Base-by-base conservation (phyloP, 2,329 filamentous ascomycete genomes). In the Fusarium beomiforme region DNA sequence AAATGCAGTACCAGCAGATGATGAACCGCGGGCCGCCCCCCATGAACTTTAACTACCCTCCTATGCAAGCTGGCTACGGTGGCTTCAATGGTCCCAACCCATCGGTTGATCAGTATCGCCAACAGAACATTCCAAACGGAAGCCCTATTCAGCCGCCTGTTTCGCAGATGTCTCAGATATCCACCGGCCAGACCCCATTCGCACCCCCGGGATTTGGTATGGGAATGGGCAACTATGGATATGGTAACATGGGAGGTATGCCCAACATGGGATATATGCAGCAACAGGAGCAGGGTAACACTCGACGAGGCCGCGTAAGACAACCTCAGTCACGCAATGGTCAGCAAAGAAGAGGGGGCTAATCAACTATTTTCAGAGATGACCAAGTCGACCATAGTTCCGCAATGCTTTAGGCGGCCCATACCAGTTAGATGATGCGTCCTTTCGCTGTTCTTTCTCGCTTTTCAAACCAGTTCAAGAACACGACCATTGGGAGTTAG, bases 1-100 rank as follows among this genome's bases (percentile, higher is more conserved):
- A 86, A 71, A 77, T 90, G 71, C 87, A 89, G 69, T 90, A 88
- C 75, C 88, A 89, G 77, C 88, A 89, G 76, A 83, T 90, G 81
- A 83, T 90, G 78, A 83, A 83, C 49, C 84, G 88, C 21, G 85
- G 83, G 12, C 80, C 81, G 4, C 86, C 87, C 16, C 85, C 85
- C 13, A 85, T 89, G 81, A 86, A 83, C 76, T 88, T 86, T 77
- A 89, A 84, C 78, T 91, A 86, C 75, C 84, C 87, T 7, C 78
- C 81, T 11, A 86, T 90, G 84, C 88, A 86, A 76, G 82, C 85
- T 39, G 86, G 86, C 1, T 90, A 86, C 73, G 83, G 81, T n/a
- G 84, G 81, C n/a, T 90, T 86, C 74, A 84, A 81, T 70, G 83
- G 79, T 61, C 76, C 84, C 37, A 84, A 82, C 70, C 81, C 86